These are phyloP conservation scores for Dendrocalamus sinicus DNA, from an alignment of 176 grass and related monocot genomes.

Conservation along the genomic window DNA sequence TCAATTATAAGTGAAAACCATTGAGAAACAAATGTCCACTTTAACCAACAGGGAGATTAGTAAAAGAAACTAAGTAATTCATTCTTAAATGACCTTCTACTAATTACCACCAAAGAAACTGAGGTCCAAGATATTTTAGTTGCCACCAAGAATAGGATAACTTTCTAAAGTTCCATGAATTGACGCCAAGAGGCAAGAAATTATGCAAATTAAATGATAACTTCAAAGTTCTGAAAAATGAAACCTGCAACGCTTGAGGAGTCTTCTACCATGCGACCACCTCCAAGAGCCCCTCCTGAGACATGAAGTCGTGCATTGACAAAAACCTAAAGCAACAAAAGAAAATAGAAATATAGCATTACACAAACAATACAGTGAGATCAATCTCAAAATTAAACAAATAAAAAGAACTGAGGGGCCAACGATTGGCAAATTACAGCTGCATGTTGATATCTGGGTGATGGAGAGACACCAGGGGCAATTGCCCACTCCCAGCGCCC, in stretches of 20 bases:
- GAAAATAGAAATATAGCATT: constrained; percentile 38
- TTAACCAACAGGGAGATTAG: constrained; percentile 3
- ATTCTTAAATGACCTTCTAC: constrained; percentile 5
- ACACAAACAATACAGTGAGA: constrained; percentile 25
- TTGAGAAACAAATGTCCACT: constrained; percentile 1
- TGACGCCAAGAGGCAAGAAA: background rate
- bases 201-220: constrained; percentile 16
- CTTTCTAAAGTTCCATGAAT: background rate
- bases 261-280: constrained; percentile 97
- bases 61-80: constrained; percentile 27
- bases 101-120: constrained; percentile 21
- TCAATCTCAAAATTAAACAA: constrained; percentile 35
- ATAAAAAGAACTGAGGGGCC: constrained; percentile 14
- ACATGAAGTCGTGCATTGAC: constrained; percentile 99
- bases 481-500: constrained; percentile 99
- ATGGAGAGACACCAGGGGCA: constrained; percentile 94
- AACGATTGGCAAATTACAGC: constrained; percentile 67
- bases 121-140: constrained; percentile 1
- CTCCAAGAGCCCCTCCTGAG: constrained; percentile 98
- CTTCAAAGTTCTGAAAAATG: constrained; percentile 14
- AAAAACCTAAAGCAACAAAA: constrained; percentile 74
- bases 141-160: background rate
- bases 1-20: constrained; percentile 5
- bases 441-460: constrained; percentile 99
- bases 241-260: constrained; percentile 93